Base-by-base conservation (phyloP, 768 basidiomycete genomes). In the Tulasnella sp. region DNA sequence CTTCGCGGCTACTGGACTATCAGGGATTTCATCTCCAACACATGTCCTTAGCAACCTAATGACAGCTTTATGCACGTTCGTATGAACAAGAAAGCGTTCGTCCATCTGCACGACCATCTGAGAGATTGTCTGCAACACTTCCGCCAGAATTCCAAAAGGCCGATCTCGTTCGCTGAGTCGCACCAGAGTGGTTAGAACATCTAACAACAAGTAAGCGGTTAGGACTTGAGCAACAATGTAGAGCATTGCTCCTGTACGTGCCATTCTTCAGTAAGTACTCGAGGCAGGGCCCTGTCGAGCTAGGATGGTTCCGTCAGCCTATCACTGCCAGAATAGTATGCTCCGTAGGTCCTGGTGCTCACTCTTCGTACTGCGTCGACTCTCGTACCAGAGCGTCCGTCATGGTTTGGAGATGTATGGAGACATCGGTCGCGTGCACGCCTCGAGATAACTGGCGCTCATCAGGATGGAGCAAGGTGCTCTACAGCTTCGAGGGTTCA, bases 191-290 rank as follows among this genome's bases (percentile, higher is more conserved):
- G 84, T 83, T 24, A 97, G 74, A 1, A 94, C 80, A 75, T 92
- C 90, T 92, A 56, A 15, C 11, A 17, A 4, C 1, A 24, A 22
- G 7, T 60, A 19, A 4, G 15, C 49, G 15, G 50, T 30, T 30
- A 21, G 27, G 60, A 60, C 12, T 12, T 59, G 27, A 27, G 45
- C 24, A 29, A 46, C n/a, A n/a, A 22, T 31, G 11, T 42, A 41
- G 25, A n/a, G n/a, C n/a, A n/a, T n/a, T 54, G 4, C 15, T 31
- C 30, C 42, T 27, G 27, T 27, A 64, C 76, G 54, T 62, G 86
- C 87, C 88, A 63, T 93, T 85, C 75, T 91, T 91, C 30, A 98
- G 72, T 24, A 94, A 78, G 69, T 91, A 93, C 70, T 97, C 93
- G 52, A 96, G 72, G 67, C 92, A 96, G 29, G 78, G 83, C 41